phyloP scores from a whole-genome alignment of 176 grass and related monocot genomes.

The Puccinellia tenuiflora region DNA sequence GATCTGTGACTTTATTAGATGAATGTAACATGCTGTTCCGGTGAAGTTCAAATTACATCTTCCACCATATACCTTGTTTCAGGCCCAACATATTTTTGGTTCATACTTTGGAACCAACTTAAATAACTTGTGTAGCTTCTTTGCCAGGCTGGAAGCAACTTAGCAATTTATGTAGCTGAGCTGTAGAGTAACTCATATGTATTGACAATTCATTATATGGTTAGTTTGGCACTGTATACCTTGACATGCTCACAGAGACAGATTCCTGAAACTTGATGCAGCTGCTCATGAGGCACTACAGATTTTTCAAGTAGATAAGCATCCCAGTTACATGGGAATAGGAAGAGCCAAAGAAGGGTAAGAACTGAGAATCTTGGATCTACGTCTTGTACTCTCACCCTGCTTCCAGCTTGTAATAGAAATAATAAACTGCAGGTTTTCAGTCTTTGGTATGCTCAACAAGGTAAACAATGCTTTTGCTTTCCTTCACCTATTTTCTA shows the following conservation, averaged over 20 bases:
- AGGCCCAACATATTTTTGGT: not conserved
- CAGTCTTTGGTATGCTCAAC: slow-evolving; percentile 96
- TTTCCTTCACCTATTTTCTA: slow-evolving; percentile 13
- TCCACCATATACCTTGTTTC: not conserved
- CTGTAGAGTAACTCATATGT: not conserved
- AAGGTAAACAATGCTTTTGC: slow-evolving; percentile 46
- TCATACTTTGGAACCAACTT: not conserved
- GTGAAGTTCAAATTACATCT: slow-evolving; percentile 17
- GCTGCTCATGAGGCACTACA: slow-evolving; percentile 89
- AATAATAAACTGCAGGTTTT: slow-evolving; percentile 63
- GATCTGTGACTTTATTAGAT: slow-evolving; percentile 12
- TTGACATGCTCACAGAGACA: slow-evolving; percentile 73
- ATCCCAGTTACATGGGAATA: slow-evolving; percentile 97
- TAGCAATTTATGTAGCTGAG: slow-evolving; percentile 8
- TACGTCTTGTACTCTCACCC: slow-evolving; percentile 4
- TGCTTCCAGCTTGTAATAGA: slow-evolving; percentile 23
- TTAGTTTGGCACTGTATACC: slow-evolving; percentile 24
- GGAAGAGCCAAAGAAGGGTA: slow-evolving; percentile 98
- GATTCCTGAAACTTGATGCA: slow-evolving; percentile 93
- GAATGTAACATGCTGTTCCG: not conserved
- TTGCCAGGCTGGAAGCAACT: not conserved
- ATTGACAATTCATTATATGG: not conserved
- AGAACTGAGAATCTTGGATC: slow-evolving; percentile 39
- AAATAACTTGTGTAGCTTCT: not conserved
- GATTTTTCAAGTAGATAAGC: slow-evolving; percentile 97